Conservation (phyloP, 495 filamentous ascomycete genomes). For the Hyaloscypha finlandica region DNA sequence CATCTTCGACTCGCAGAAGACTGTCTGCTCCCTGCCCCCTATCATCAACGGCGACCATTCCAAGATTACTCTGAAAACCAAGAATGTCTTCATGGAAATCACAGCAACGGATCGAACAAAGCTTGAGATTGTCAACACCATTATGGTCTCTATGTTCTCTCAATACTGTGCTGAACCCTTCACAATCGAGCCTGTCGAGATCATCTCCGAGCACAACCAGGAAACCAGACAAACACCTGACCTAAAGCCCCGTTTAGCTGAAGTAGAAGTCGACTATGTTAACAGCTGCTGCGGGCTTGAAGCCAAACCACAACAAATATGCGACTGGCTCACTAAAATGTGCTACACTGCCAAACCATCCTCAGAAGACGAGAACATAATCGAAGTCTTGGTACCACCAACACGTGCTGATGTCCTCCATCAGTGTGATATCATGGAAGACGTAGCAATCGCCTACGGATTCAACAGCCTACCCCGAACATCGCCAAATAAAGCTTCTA, state of each 20-base stretch:
- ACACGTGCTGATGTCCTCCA: conserved; percentile 95
- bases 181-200: conserved; percentile 89
- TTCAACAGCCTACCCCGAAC: conserved; percentile 90
- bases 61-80: conserved; percentile 88
- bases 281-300: conserved; percentile 86
- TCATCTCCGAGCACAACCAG: conserved; percentile 87
- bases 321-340: conserved; percentile 82
- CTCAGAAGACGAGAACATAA: conserved; percentile 56
- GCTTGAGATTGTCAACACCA: conserved; percentile 91
- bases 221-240: conserved; percentile 79
- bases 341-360: conserved; percentile 77
- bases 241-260: conserved; percentile 69
- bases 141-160: conserved; percentile 97
- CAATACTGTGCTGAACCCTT: conserved; percentile 85
- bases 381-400: conserved; percentile 81
- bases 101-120: conserved; percentile 98
- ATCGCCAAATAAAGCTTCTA: conserved; percentile 79
- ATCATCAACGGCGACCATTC: conserved; percentile 98
- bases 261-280: conserved; percentile 87
- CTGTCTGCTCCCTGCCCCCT: conserved; percentile 90
- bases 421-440: conserved; percentile 98
- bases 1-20: conserved; percentile 85
- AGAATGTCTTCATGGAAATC: conserved; percentile 94
- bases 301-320: conserved; percentile 69
- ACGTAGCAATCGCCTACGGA: conserved; percentile 91